Evolutionary conservation across 2,329 filamentous ascomycete species (phyloP).

Genomic region (Neocatenulostroma microsporum): DNA sequence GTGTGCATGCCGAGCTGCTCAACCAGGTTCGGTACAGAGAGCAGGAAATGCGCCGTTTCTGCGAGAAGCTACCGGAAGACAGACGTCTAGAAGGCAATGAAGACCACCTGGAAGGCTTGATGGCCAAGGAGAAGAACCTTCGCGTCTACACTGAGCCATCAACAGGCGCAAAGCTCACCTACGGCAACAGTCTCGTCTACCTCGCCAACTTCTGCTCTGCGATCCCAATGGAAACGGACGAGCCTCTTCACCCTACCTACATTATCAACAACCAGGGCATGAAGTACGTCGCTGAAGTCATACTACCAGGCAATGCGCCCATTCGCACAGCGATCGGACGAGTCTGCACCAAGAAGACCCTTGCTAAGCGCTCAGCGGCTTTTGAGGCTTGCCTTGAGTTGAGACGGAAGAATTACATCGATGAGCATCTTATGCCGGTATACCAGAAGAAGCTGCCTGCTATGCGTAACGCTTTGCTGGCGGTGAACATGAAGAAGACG

Average conservation of each 20-base stretch:
- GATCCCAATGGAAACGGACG: conserved; percentile 50
- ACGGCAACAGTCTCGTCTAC: conserved; percentile 62
- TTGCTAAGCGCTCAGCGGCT: conserved; percentile 82
- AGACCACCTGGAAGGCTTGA: conserved; percentile 48
- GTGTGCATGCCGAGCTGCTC: conserved; percentile 50
- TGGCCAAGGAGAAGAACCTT: conserved; percentile 43
- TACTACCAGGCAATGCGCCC: conserved; percentile 67
- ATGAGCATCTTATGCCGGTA: conserved; percentile 65
- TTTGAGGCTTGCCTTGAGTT: conserved; percentile 73
- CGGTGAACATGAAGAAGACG: conserved; percentile 69
- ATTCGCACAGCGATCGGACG: conserved; percentile 59
- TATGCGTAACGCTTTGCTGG: conserved; percentile 81
- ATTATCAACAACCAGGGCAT: conserved; percentile 49
- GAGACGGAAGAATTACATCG: conserved; percentile 57
- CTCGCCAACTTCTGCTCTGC: conserved; percentile 67
- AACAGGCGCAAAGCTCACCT: conserved; percentile 73
- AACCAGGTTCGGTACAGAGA: conserved; percentile 53
- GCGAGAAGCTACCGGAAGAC: conserved; percentile 64
- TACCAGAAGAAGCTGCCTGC: conserved; percentile 63
- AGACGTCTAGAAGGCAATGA: conserved; percentile 58
- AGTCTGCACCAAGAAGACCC: conserved; percentile 58
- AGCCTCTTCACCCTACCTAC: conserved; percentile 49
- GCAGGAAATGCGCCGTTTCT: conserved; percentile 64
- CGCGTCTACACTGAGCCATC: conserved; percentile 53
- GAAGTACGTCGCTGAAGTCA: conserved; percentile 67